Conservation (phyloP, 2,329 filamentous ascomycete species). For the Sclerotinia sclerotiorum region DNA sequence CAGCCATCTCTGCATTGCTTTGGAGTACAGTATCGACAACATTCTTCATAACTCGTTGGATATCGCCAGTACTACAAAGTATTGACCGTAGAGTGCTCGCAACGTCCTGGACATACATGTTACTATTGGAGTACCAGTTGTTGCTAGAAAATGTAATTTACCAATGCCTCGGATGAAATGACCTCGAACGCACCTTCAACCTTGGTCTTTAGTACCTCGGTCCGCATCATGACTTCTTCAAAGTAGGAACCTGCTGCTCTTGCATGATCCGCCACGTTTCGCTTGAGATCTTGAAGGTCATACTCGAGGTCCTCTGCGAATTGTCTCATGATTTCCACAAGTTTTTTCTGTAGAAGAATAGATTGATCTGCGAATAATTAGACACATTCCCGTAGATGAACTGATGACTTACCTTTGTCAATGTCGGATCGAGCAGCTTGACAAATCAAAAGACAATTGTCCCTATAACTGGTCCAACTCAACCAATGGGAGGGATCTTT, state of each 20-base stretch:
- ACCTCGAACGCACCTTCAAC: constrained; percentile 33
- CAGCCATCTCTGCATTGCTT: constrained; percentile 37
- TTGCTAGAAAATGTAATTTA: background rate
- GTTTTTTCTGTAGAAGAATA: constrained; percentile 36
- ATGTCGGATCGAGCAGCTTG: constrained; percentile 58
- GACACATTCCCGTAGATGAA: constrained; percentile 1
- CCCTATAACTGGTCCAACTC: constrained; percentile 61
- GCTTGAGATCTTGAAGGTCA: constrained; percentile 32
- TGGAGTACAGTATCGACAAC: constrained; percentile 27
- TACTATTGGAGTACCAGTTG: background rate
- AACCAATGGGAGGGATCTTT: constrained; percentile 60
- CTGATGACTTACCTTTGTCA: constrained; percentile 50
- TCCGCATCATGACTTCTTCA: constrained; percentile 29
- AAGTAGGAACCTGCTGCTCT: constrained; percentile 33
- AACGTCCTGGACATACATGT: constrained; percentile 4
- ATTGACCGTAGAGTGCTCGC: constrained; percentile 19
- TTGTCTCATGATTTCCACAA: constrained; percentile 36
- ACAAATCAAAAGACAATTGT: constrained; percentile 62
- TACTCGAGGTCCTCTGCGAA: constrained; percentile 33
- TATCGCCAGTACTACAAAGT: constrained; percentile 25
- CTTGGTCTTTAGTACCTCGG: constrained; percentile 31
- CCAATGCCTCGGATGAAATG: constrained; percentile 29
- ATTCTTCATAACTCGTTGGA: constrained; percentile 28
- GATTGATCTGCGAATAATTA: constrained; percentile 37
- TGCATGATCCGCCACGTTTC: constrained; percentile 30